Evolutionary conservation across 257 asterid genomes (phyloP), one percentile per base, ranked within the genome.

Genomic region (Solanum piurae): DNA sequence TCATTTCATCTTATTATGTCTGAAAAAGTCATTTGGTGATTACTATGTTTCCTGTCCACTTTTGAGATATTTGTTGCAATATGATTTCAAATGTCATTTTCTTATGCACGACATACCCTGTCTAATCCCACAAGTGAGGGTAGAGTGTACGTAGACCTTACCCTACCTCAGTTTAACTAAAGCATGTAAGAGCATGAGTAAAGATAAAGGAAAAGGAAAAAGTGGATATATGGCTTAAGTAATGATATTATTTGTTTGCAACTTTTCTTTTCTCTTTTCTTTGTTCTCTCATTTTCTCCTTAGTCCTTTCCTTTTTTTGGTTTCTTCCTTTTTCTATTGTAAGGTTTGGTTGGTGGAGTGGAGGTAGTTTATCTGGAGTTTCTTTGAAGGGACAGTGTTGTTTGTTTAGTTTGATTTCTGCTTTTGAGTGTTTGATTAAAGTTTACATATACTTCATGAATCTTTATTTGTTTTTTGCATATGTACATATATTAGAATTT

Each of bases 281-380:
- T 2, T 49, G 60, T 49, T 16, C 60, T 49, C 60, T 49, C 60
- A 49, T 89, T 91, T 33, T 33, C n/a, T 33, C 42, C 44, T n/a
- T n/a, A n/a, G n/a, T n/a, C n/a, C n/a, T 73, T 34, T 76, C 86
- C 62, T 31, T 90, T 68, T 80, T 55, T 79, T 89, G 73, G 40
- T 58, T 83, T 52, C 55, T 60, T 80, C 60, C 3, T 85, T 82
- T 87, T 90, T 89, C 73, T 86, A 77, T 87, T 91, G 92, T 88
- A 71, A 86, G 94, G 92, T 89, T 87, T 92, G 94, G 94, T 93
- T 93, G 98, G 95, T 95, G 92, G 92, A 88, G 98, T 97, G 98
- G 98, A 93, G 96, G 95, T 93, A 85, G 98, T 96, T 94, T 94
- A 91, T 88, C 23, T 93, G 89, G 93, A 94, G 94, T 95, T 89